These are phyloP conservation scores for Withania somnifera DNA, from an alignment of 305 asterid species.

Conservation along the genomic window DNA sequence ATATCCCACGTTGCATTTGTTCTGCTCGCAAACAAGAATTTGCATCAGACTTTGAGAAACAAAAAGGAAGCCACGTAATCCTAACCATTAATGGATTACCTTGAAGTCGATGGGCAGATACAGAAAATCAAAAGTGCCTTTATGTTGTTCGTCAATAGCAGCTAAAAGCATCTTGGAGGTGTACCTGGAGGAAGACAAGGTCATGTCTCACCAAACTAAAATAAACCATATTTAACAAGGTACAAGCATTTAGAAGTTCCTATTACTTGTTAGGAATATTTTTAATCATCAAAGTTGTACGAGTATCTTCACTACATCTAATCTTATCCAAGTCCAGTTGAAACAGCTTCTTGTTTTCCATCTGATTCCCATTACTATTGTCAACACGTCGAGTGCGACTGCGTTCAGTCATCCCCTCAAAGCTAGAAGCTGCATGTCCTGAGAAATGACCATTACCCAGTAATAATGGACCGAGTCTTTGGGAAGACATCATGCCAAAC, in stretches of 20 bases:
- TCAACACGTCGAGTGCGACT: constrained; percentile 26
- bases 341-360: constrained; percentile 35
- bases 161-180: constrained; percentile 73
- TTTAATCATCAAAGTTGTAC: constrained; percentile 72
- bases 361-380: constrained; percentile 23
- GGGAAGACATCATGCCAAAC: constrained; percentile 31
- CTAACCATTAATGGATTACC: constrained; percentile 21
- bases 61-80: not conserved
- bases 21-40: constrained; percentile 32
- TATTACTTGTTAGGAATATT: constrained; percentile 74
- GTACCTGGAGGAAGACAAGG: constrained; percentile 35
- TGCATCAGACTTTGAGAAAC: not conserved
- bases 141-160: constrained; percentile 50
- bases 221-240: not conserved
- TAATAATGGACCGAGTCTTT: constrained; percentile 28
- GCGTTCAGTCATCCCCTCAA: constrained; percentile 30
- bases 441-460: constrained; percentile 23
- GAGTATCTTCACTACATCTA: constrained; percentile 42
- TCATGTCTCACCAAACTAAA: not conserved
- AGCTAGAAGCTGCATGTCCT: constrained; percentile 14
- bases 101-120: constrained; percentile 81
- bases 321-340: constrained; percentile 56
- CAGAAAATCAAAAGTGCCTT: constrained; percentile 63
- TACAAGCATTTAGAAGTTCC: not conserved
- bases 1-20: constrained; percentile 79